Evolutionary conservation across 2,329 filamentous ascomycete genomes (phyloP).

Genomic region (Amauroascus niger): DNA sequence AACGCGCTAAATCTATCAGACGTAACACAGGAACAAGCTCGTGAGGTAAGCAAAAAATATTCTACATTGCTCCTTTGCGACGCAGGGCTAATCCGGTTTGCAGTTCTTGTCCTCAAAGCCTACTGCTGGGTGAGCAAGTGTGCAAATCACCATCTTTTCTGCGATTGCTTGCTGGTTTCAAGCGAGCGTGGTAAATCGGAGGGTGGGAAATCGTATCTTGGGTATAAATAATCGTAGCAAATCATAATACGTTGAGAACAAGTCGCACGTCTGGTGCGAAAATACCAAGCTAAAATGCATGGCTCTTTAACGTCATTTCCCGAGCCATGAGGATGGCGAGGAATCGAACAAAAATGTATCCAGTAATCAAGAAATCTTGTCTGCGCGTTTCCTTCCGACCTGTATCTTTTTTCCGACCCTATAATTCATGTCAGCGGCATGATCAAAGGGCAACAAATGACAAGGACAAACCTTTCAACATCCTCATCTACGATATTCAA

Average conservation of each 20-base stretch:
- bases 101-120: conserved; percentile 21
- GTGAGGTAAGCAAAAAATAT: conserved; percentile 34
- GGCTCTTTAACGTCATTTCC: neutral
- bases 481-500: conserved; percentile 51
- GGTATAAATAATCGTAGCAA: neutral
- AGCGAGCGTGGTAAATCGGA: neutral
- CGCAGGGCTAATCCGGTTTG: conserved; percentile 8
- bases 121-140: neutral
- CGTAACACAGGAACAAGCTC: conserved; percentile 62
- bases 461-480: conserved; percentile 38
- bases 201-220: neutral
- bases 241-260: neutral
- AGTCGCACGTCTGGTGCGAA: neutral
- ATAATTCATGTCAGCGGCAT: neutral
- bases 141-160: neutral
- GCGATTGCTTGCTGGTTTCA: neutral
- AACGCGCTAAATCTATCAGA: conserved; percentile 53
- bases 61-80: neutral
- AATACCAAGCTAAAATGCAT: neutral
- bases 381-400: conserved; percentile 40
- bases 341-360: neutral
- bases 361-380: conserved; percentile 36
- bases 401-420: conserved; percentile 40
- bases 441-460: neutral
- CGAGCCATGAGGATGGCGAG: neutral